A percentile compares a stretch with the other conserved stretches of the same genome.
Conservation (phyloP, 2,329 filamentous ascomycete species). For the Penicillium decumbens region DNA sequence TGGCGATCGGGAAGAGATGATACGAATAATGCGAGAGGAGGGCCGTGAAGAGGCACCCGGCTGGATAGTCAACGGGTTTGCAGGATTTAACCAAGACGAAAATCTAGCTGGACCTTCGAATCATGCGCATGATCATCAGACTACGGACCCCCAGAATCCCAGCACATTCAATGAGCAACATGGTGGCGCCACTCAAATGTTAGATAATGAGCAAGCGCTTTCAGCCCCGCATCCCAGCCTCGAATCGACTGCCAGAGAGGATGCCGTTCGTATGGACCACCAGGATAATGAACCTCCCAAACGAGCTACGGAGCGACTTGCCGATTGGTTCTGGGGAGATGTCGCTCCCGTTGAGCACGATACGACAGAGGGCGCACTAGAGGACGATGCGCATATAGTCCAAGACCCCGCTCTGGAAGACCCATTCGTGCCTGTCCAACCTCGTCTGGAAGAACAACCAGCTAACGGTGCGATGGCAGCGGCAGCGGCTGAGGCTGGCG, state of each 20-base stretch:
- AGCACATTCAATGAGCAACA: not conserved
- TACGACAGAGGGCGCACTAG: conserved; percentile 40
- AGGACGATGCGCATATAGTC: conserved; percentile 58
- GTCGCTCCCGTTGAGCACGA: conserved; percentile 26
- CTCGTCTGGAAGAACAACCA: conserved; percentile 16
- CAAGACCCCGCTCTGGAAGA: conserved; percentile 57
- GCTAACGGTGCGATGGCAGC: conserved; percentile 7
- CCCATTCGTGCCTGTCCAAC: conserved; percentile 55
- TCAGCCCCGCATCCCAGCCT: not conserved
- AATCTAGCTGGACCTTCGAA: conserved; percentile 1
- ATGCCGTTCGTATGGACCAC: not conserved
- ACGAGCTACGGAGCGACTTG: conserved; percentile 24
- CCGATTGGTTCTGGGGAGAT: conserved; percentile 47
- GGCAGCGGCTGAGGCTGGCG: conserved; percentile 49
- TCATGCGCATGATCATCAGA: not conserved
- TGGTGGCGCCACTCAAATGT: not conserved
- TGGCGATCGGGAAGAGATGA: conserved; percentile 56
- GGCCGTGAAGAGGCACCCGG: conserved; percentile 55
- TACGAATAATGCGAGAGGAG: conserved; percentile 59
- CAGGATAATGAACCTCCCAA: conserved; percentile 18
- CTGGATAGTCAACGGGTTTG: conserved; percentile 57
- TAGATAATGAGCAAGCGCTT: not conserved
- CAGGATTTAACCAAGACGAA: conserved; percentile 22
- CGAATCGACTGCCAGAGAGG: not conserved
- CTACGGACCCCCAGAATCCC: not conserved